Evolutionary conservation across 495 filamentous ascomycete species (phyloP).

Genomic region (Xylaria palmicola): DNA sequence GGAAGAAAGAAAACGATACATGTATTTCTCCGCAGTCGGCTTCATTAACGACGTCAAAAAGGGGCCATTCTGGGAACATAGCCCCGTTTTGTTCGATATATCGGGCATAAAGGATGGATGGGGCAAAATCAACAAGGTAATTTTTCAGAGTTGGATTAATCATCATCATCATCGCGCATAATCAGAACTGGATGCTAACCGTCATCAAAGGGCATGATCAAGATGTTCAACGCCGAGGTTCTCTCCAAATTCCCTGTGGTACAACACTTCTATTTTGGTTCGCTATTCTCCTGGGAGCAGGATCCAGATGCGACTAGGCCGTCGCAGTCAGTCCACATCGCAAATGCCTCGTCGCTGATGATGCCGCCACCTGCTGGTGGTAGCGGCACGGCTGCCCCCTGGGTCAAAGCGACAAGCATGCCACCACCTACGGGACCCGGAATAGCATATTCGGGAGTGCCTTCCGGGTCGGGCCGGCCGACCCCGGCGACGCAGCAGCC

Average conservation of each 20-base stretch:
- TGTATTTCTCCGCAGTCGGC: conserved; percentile 98
- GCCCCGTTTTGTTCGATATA: conserved; percentile 91
- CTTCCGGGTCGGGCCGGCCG: conserved; percentile 20
- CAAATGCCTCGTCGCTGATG: conserved; percentile 38
- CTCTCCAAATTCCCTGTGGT: conserved; percentile 93
- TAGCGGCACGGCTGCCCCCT: conserved; percentile 39
- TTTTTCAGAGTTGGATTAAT: too few relatives aligned
- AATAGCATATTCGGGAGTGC: conserved; percentile 35
- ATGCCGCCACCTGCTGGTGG: conserved; percentile 15
- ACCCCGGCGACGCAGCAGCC: conserved; percentile 19
- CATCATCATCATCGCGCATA: too few relatives aligned
- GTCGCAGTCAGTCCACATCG: conserved; percentile 53
- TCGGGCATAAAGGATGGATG: conserved; percentile 86
- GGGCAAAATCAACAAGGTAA: conserved; percentile 97
- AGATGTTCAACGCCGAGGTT: conserved; percentile 96
- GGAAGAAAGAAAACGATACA: conserved; percentile 66
- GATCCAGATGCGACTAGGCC: conserved; percentile 60
- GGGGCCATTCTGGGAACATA: conserved; percentile 98
- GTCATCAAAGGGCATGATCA: conserved; percentile 71
- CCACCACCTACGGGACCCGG: conserved; percentile 28
- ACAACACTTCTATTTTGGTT: conserved; percentile 94
- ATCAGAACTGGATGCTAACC: conserved; percentile 8
- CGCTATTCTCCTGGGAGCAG: conserved; percentile 77
- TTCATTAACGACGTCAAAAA: conserved; percentile 99
- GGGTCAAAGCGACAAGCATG: conserved; percentile 37